phyloP scores from a whole-genome alignment of 176 grass and related monocot species.

The Themeda triandra region DNA sequence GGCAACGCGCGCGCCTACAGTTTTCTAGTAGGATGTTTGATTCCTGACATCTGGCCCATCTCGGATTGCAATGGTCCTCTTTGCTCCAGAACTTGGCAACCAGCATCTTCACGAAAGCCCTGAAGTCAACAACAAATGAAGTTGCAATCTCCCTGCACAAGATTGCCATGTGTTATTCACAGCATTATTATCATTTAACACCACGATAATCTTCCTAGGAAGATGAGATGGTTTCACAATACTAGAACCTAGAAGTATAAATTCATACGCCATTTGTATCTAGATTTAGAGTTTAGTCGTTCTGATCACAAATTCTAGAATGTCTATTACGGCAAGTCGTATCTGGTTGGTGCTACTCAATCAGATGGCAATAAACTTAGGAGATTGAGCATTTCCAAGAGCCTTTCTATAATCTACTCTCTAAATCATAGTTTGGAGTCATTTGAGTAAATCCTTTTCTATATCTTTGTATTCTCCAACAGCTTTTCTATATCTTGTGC shows the following conservation, averaged over 20 bases:
- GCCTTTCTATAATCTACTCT: background rate
- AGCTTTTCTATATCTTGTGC: too few relatives aligned
- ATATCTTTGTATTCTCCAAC: too few relatives aligned
- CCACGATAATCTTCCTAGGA: conserved; percentile 12
- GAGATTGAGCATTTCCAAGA: background rate
- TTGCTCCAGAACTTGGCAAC: conserved; percentile 64
- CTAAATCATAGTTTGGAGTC: too few relatives aligned
- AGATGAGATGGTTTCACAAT: background rate
- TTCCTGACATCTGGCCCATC: conserved; percentile 81
- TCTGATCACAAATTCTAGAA: background rate
- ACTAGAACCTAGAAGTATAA: background rate
- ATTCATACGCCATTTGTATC: background rate
- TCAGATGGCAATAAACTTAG: background rate
- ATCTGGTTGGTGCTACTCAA: background rate
- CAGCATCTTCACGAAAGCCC: conserved; percentile 85
- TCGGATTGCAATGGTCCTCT: conserved; percentile 46
- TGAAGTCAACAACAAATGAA: conserved; percentile 91
- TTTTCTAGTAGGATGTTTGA: conserved; percentile 13
- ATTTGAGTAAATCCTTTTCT: too few relatives aligned
- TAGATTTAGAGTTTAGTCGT: background rate
- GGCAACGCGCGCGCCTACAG: too few relatives aligned
- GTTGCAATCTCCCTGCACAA: conserved; percentile 86
- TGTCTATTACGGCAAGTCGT: background rate
- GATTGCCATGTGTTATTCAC: conserved; percentile 21
- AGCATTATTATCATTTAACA: conserved; percentile 2